Percentiles rank a stretch among this genome's conserved stretches.
Conservation (phyloP, 768 basidiomycete species). For the Tylopilus vinaceipallidus region DNA sequence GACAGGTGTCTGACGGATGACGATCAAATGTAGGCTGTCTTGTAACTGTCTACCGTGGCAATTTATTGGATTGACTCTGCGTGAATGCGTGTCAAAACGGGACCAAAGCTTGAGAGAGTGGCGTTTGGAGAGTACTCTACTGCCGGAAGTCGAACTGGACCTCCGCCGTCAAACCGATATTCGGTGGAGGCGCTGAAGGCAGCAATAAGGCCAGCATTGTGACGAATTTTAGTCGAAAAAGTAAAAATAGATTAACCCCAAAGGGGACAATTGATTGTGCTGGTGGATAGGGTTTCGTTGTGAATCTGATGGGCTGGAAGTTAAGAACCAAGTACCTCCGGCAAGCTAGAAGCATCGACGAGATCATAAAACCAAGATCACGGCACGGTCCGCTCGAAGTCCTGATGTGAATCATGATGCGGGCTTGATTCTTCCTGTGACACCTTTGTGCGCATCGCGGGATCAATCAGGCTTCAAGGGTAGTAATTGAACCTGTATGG, state of each 20-base stretch:
- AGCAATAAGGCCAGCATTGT: not conserved
- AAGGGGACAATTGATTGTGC: not conserved
- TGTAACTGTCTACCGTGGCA: not conserved
- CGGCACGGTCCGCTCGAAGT: slow-evolving; percentile 12
- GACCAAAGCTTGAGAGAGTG: slow-evolving; percentile 9
- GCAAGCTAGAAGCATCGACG: slow-evolving; percentile 18
- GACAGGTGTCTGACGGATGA: slow-evolving; percentile 8
- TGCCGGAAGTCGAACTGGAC: not conserved
- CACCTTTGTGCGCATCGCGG: slow-evolving; percentile 10
- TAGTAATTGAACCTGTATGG: not conserved
- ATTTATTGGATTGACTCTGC: not conserved
- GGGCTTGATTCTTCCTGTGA: slow-evolving; percentile 1
- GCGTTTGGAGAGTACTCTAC: not conserved
- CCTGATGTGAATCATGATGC: not conserved
- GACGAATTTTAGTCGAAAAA: not conserved
- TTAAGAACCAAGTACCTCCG: not conserved
- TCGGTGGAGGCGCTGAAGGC: not conserved
- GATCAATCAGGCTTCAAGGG: slow-evolving; percentile 5
- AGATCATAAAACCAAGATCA: not conserved
- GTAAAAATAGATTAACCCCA: slow-evolving; percentile 5
- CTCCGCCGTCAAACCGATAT: not conserved
- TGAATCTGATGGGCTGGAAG: slow-evolving; percentile 3
- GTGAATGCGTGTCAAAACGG: not conserved
- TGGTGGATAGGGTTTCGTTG: not conserved
- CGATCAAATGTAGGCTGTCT: slow-evolving; percentile 7